phyloP scores from a whole-genome alignment of 73 alveolate species.

The Diophrys sp. region DNA sequence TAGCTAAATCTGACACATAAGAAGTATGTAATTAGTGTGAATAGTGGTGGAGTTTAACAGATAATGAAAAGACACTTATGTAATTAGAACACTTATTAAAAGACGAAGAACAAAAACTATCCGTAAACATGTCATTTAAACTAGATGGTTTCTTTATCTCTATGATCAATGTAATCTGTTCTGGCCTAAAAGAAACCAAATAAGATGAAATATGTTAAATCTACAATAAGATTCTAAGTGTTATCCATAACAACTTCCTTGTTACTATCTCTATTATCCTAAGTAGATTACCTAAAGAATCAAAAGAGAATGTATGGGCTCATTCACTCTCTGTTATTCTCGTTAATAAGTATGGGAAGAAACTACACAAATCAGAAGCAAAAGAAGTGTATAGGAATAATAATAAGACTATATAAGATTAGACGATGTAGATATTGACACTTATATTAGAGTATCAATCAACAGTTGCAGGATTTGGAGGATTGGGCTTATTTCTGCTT shows the following conservation, averaged over 20 bases:
- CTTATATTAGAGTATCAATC: not conserved
- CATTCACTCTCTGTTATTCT: conserved; percentile 30
- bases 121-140: conserved; percentile 29
- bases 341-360: conserved; percentile 33
- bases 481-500: too few relatives aligned
- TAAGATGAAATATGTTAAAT: conserved; percentile 17
- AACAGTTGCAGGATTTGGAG: too few relatives aligned
- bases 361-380: conserved; percentile 11
- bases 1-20: conserved; percentile 1
- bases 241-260: conserved; percentile 31
- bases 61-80: conserved; percentile 37
- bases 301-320: conserved; percentile 31
- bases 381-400: not conserved
- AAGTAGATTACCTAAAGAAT: conserved; percentile 22
- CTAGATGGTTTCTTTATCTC: conserved; percentile 6
- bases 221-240: not conserved
- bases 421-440: not conserved
- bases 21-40: conserved; percentile 36
- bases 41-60: conserved; percentile 59
- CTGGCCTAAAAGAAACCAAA: conserved; percentile 5
- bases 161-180: conserved; percentile 21
- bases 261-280: conserved; percentile 21
- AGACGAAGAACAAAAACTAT: conserved; percentile 29
- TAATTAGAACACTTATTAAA: conserved; percentile 42
- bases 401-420: not conserved